phyloP scores from a whole-genome alignment of 2,329 filamentous ascomycete genomes.

The Fusarium euwallaceae region DNA sequence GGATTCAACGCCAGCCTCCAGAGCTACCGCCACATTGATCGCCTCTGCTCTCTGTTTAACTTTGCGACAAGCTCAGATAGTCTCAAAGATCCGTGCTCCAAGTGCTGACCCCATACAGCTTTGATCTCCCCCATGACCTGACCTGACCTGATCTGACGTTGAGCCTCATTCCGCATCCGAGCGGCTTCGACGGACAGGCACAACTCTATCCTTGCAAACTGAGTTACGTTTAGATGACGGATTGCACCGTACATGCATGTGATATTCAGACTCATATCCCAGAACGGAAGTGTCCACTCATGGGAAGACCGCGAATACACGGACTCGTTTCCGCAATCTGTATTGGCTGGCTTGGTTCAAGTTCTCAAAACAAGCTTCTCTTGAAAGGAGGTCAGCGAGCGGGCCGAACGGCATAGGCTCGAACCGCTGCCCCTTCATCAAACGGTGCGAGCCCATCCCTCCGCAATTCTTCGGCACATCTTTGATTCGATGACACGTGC shows the following conservation, averaged over 20 bases:
- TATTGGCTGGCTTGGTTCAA: background rate
- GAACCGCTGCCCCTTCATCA: background rate
- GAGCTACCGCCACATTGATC: background rate
- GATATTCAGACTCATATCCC: background rate
- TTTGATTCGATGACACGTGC: constrained; percentile 1
- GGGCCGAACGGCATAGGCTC: constrained; percentile 9
- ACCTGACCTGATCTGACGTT: background rate
- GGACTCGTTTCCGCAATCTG: background rate
- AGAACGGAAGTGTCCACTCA: background rate
- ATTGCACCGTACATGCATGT: background rate
- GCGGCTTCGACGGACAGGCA: background rate
- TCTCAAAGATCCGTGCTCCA: constrained; percentile 1
- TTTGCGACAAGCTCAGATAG: constrained; percentile 22
- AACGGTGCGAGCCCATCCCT: background rate
- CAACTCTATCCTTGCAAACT: background rate
- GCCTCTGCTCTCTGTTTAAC: background rate
- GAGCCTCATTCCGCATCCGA: constrained; percentile 3
- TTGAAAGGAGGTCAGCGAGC: background rate
- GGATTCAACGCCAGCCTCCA: background rate
- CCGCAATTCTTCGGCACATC: background rate
- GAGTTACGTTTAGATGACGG: constrained; percentile 21
- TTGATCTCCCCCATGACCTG: background rate
- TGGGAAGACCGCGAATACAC: background rate
- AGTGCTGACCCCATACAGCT: background rate
- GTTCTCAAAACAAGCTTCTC: constrained; percentile 10